Evolutionary conservation across 1,139 yeast species (phyloP).

Genomic region (Candida freyschussii): DNA sequence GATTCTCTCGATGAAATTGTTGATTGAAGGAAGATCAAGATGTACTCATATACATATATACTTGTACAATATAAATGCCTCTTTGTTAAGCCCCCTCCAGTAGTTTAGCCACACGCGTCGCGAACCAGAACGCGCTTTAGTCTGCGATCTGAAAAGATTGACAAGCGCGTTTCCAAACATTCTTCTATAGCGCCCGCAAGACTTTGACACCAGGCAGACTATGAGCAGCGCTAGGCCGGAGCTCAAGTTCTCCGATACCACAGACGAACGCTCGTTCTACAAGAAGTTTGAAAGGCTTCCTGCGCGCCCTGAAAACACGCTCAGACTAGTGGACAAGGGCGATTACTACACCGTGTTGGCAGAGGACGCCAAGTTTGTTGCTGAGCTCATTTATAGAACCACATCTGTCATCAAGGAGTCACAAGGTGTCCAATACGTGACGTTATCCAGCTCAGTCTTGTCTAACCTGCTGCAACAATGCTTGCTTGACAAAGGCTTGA

Average conservation of each 20-base stretch:
- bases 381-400: constrained; percentile 79
- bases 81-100: no score
- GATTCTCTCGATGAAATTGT: constrained; percentile 11
- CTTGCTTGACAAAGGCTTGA: constrained; percentile 64
- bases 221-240: constrained; percentile 51
- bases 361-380: constrained; percentile 73
- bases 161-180: no score
- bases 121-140: no score
- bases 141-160: no score
- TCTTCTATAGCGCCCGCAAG: no score
- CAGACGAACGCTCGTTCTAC: constrained; percentile 47
- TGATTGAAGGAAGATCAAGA: no score
- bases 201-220: background rate
- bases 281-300: constrained; percentile 51
- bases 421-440: constrained; percentile 51
- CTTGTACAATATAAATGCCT: no score
- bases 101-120: no score
- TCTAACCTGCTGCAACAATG: constrained; percentile 60
- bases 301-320: constrained; percentile 41
- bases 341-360: constrained; percentile 76
- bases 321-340: constrained; percentile 70
- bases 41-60: no score
- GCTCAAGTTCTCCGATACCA: constrained; percentile 57
- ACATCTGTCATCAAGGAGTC: constrained; percentile 67
- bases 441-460: constrained; percentile 73